Conservation (phyloP, 1,284 basidiomycete species). For the Austropuccinia psidii region DNA sequence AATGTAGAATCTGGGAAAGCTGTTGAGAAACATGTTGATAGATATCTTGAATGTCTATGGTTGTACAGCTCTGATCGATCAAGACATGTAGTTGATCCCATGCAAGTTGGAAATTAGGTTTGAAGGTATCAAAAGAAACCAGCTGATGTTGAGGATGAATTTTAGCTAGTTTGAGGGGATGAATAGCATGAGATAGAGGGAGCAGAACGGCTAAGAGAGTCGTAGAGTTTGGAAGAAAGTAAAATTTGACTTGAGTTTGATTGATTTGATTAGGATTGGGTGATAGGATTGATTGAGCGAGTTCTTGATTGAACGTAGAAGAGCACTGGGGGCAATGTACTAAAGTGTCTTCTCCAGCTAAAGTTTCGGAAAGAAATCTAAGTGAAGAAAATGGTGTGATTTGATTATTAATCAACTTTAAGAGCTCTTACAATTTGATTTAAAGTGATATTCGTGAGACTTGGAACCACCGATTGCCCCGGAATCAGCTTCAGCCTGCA, state of each 20-base stretch:
- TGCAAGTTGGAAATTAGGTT: constrained; percentile 26
- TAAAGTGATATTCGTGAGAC: constrained; percentile 48
- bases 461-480: constrained; percentile 48
- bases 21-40: not conserved
- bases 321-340: constrained; percentile 44
- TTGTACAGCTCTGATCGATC: constrained; percentile 37
- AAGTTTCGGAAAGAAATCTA: constrained; percentile 20
- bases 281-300: constrained; percentile 39
- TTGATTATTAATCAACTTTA: not conserved
- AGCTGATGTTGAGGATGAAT: constrained; percentile 7
- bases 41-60: constrained; percentile 37
- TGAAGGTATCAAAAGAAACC: not conserved
- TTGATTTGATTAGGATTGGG: constrained; percentile 20
- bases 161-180: constrained; percentile 42
- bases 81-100: constrained; percentile 37
- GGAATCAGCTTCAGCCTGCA: constrained; percentile 47
- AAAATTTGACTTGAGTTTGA: constrained; percentile 29
- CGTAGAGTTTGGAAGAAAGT: not conserved
- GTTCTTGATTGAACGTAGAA: constrained; percentile 47
- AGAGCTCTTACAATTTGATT: constrained; percentile 34
- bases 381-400: not conserved
- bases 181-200: constrained; percentile 38
- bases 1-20: too few relatives aligned
- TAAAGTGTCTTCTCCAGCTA: constrained; percentile 48
- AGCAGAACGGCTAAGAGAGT: constrained; percentile 42